phyloP scores from a whole-genome alignment of 148 eudicot genomes.

The Amaranthus cruentus region DNA sequence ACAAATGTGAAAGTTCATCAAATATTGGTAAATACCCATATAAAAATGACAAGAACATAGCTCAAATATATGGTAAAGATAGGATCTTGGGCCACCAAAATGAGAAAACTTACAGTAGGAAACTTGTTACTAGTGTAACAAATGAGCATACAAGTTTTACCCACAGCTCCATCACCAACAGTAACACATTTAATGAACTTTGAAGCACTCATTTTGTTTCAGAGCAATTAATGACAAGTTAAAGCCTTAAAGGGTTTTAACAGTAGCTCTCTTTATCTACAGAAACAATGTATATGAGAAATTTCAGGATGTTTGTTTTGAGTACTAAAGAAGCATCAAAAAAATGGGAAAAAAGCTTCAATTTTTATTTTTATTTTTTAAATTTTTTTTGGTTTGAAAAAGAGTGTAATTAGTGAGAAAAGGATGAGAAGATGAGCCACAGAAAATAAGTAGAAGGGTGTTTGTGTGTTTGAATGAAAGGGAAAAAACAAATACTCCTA shows the following conservation, averaged over 20 bases:
- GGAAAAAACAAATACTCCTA: not conserved
- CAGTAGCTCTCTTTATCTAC: constrained; percentile 4
- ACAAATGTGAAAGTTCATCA: not conserved
- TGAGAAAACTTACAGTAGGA: constrained; percentile 67
- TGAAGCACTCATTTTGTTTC: constrained; percentile 64
- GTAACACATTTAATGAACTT: constrained; percentile 98
- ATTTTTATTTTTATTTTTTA: not conserved
- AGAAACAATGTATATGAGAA: constrained; percentile 7
- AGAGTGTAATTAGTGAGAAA: constrained; percentile 26
- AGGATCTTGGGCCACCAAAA: not conserved
- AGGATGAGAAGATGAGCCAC: constrained; percentile 12
- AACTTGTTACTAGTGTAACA: constrained; percentile 97
- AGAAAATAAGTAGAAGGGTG: not conserved
- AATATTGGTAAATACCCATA: constrained; percentile 4
- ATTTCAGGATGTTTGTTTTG: constrained; percentile 12
- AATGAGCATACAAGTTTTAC: constrained; percentile 95
- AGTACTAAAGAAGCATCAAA: constrained; percentile 27
- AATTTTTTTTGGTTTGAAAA: constrained; percentile 1
- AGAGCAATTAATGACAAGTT: not conserved
- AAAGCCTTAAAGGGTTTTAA: not conserved
- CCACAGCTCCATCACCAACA: constrained; percentile 99
- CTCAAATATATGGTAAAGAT: not conserved
- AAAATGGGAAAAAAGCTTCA: constrained; percentile 7
- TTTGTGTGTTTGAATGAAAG: constrained; percentile 16
- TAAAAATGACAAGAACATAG: constrained; percentile 12